Base-by-base conservation (phyloP, 768 basidiomycete species). In the Russula vinacea region DNA sequence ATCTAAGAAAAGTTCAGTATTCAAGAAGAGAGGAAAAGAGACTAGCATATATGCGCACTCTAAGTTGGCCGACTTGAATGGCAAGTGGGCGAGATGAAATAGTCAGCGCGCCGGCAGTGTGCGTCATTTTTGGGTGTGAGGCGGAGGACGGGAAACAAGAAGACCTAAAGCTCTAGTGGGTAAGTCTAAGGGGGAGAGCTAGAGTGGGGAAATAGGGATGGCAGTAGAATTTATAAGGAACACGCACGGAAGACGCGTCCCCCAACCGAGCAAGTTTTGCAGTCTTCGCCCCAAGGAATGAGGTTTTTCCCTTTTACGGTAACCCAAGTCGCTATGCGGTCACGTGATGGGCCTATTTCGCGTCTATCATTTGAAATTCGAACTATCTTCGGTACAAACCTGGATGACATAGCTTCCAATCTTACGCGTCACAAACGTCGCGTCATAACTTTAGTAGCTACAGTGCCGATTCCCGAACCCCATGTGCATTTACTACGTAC, bases 1-100 rank as follows among this genome's bases (percentile, higher is more conserved):
- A 96, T 75, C 92, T 94, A 68, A 19, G 45, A 29, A 16, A 69
- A 55, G 49, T 51, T 58, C 32, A 33, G 44, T 33, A 45, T 51
- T 44, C 40, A 14, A 57, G 51, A 39, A 47, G 68, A 59, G 67
- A 53, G 40, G 55, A 44, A 29, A 33, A 51, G 22, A 47, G 39
- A 61, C 14, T 17, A 24, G 32, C 6, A n/a, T 33, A 67, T 62
- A 68, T 65, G 61, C 76, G 70, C 68, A 77, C 76, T 70, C 76
- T 78, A 70, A 68, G 66, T 44, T 75, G 73, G 64, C 70, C 66
- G 55, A 73, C 62, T 56, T 73, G 67, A 45, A 77, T 71, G 47
- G 74, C 67, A 57, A 77, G 60, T 58, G 76, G 77, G 65, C 78
- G 78, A 63, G 72, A 75, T 64, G 71, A 66, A 58, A 77, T 71